Evolutionary conservation across 2,329 filamentous ascomycete species (phyloP).

Genomic region (Neonectria ditissima): DNA sequence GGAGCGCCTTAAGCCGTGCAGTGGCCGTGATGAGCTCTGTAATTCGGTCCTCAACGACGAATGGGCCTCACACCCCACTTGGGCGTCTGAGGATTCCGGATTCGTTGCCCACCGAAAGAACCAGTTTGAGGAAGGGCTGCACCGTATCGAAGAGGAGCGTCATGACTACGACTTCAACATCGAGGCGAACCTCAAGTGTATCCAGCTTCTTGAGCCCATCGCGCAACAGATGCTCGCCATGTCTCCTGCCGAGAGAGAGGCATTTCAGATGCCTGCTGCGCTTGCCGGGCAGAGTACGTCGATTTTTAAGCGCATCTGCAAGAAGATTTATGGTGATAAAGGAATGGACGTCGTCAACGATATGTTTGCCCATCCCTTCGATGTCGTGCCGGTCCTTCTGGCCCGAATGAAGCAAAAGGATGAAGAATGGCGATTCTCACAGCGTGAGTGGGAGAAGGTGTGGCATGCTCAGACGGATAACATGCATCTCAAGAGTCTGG

Average conservation of each 20-base stretch:
- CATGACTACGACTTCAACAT: slow-evolving; percentile 99
- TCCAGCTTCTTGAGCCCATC: slow-evolving; percentile 94
- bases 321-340: slow-evolving; percentile 95
- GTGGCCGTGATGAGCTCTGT: slow-evolving; percentile 94
- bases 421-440: slow-evolving; percentile 97
- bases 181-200: slow-evolving; percentile 92
- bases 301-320: slow-evolving; percentile 96
- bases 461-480: slow-evolving; percentile 96
- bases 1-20: slow-evolving; percentile 91
- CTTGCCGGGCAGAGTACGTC: slow-evolving; percentile 94
- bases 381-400: slow-evolving; percentile 88
- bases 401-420: slow-evolving; percentile 94
- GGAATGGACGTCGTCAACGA: slow-evolving; percentile 88
- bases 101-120: slow-evolving; percentile 99
- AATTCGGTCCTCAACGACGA: slow-evolving; percentile 94
- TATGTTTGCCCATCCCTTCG: slow-evolving; percentile 85
- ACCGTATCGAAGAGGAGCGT: slow-evolving; percentile 96
- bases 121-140: slow-evolving; percentile 90
- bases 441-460: slow-evolving; percentile 98
- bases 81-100: slow-evolving; percentile 97
- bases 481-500: slow-evolving; percentile 95
- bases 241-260: slow-evolving; percentile 75
- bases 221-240: slow-evolving; percentile 90
- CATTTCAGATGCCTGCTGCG: slow-evolving; percentile 83
- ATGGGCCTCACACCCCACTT: slow-evolving; percentile 98